phyloP scores from a whole-genome alignment of 1,284 basidiomycete species.

The Neonothopanus nambi region DNA sequence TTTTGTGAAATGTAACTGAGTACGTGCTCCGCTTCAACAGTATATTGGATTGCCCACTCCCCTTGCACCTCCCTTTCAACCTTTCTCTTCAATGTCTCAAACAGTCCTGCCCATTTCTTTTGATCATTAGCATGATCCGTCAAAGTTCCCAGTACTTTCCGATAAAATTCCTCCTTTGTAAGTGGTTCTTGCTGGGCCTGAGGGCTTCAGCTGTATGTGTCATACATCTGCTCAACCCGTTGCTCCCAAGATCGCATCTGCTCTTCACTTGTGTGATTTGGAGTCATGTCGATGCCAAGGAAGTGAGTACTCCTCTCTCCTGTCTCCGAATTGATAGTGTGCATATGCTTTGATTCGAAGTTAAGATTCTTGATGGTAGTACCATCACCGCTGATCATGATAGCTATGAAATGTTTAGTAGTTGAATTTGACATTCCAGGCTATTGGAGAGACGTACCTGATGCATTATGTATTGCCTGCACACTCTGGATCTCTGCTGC shows the following conservation, averaged over 20 bases:
- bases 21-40: background rate
- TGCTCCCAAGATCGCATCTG: constrained; percentile 2
- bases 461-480: no score
- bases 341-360: constrained; percentile 6
- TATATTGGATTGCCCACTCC: background rate
- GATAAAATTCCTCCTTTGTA: background rate
- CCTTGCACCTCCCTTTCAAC: background rate
- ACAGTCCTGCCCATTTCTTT: background rate
- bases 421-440: background rate
- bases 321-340: background rate
- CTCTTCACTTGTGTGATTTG: constrained; percentile 4
- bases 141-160: background rate
- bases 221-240: background rate
- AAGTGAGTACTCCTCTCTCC: background rate
- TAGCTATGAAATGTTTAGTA: constrained; percentile 7
- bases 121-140: constrained; percentile 5
- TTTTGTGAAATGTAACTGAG: no score
- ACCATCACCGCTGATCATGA: constrained; percentile 15
- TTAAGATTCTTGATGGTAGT: constrained; percentile 14
- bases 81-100: background rate
- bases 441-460: no score
- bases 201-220: background rate
- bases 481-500: background rate
- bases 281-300: background rate
- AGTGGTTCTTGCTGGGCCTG: background rate